A percentile compares a stretch with the other conserved stretches of the same genome.
These are phyloP conservation scores for Sphaerulina populicola DNA, from an alignment of 2,329 filamentous ascomycete species.

Conservation along the genomic window DNA sequence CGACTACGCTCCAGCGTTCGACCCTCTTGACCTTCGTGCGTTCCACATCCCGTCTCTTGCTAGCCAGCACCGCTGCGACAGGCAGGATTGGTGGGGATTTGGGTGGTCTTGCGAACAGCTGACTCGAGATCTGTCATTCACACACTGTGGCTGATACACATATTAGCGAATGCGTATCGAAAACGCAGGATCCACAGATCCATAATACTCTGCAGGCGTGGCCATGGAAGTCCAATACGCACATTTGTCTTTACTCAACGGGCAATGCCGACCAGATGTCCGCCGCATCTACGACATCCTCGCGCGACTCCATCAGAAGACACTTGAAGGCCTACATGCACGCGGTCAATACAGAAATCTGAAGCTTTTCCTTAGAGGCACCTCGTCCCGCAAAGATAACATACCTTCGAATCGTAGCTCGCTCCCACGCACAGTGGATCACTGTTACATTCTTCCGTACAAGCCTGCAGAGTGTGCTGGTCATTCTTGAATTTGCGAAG, in stretches of 20 bases:
- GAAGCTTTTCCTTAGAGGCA: neutral
- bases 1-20: too few species aligned
- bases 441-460: constrained; percentile 2
- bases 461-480: constrained; percentile 1
- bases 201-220: neutral
- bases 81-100: too few species aligned
- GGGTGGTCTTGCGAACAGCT: too few species aligned
- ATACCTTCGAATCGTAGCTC: constrained; percentile 7
- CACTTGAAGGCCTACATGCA: neutral
- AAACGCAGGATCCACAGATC: neutral
- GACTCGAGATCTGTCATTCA: neutral
- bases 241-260: constrained; percentile 1
- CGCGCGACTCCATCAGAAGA: constrained; percentile 1
- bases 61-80: too few species aligned
- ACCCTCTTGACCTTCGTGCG: too few species aligned
- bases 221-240: neutral
- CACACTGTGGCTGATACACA: neutral
- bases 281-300: too few species aligned
- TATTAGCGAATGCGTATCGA: neutral
- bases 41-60: too few species aligned
- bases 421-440: neutral
- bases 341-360: too few species aligned
- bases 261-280: constrained; percentile 5
- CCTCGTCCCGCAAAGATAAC: neutral
- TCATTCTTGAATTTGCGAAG: constrained; percentile 4